These are phyloP conservation scores for Crithidia mellificae DNA, from an alignment of 208 protist species.

Conservation along the genomic window DNA sequence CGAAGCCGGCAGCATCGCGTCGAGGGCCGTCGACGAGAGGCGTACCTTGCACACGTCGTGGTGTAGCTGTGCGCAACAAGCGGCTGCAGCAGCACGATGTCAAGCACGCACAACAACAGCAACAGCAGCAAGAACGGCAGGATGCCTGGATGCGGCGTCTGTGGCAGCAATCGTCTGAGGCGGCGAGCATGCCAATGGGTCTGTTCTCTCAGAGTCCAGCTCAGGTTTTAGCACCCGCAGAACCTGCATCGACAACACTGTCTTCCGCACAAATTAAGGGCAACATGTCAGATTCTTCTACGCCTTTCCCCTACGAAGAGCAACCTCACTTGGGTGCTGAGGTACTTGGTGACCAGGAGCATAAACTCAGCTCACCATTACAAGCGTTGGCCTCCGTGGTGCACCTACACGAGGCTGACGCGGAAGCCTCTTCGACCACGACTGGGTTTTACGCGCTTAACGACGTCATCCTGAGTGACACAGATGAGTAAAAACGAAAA, in stretches of 20 bases:
- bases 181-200: background rate
- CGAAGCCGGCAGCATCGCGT: background rate
- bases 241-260: too few species aligned
- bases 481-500: constrained; percentile 16
- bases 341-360: too few species aligned
- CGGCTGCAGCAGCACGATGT: background rate
- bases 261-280: too few species aligned
- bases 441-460: constrained; percentile 20
- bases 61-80: background rate
- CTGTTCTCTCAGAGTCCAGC: too few species aligned
- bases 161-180: constrained; percentile 4
- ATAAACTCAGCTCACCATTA: too few species aligned
- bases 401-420: background rate
- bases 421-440: constrained; percentile 1
- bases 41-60: background rate
- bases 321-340: too few species aligned
- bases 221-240: too few species aligned
- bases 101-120: background rate
- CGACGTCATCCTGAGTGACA: constrained; percentile 28
- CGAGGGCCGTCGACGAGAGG: background rate
- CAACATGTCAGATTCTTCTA: background rate
- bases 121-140: constrained; percentile 2
- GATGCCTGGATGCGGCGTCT: constrained; percentile 5
- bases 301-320: too few species aligned
- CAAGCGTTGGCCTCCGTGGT: background rate